Evolutionary conservation across 73 alveolate species (phyloP), one percentile per base, ranked within the genome.

Genomic region (Stentor roeselii): DNA sequence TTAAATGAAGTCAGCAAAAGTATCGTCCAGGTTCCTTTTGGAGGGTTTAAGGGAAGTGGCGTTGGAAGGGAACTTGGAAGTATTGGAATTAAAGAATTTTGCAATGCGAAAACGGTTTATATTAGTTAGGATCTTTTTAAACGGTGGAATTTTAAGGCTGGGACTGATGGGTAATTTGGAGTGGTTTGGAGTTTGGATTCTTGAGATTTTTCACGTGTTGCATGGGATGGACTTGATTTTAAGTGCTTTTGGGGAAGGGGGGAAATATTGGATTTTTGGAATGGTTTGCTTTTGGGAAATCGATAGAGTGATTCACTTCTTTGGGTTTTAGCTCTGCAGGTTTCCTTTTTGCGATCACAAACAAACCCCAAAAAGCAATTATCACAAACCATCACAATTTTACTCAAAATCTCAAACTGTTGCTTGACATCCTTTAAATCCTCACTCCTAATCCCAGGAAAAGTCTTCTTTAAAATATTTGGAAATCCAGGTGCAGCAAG

Each of bases 31-130:
- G 60, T 85, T 11, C 98, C 96, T 32, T 93, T 90, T 38, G 98
- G 98, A 39, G 98, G 98, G 36, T 82, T 86, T 74, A 93, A 93
- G 60, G 85, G 88, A 78, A 88, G 95, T 86, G 98, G 98, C 39
- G 75, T 88, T 67, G 98, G 98, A 76, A 84, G 98, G 82, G 96
- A 93, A 74, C 59, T 82, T 36, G 90, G 86, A 59, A 86, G 82
- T 78, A 93, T 83, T 59, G 90, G 90, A 3, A 35, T 88, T 3
- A 36, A 42, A 14, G 93, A 88, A 42, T 84, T 75, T 85, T 21
- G 41, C n/a, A 32, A 21, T 21, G 37, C 37, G 41, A 67, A 67
- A 67, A 67, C 80, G 41, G 80, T 67, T 67, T 67, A 21, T 40
- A 2, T 67, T 21, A 21, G 30, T 50, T 50, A 50, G n/a, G n/a